Evolutionary conservation across 2,329 filamentous ascomycete species (phyloP).

Genomic region (Nothophoma quercina): DNA sequence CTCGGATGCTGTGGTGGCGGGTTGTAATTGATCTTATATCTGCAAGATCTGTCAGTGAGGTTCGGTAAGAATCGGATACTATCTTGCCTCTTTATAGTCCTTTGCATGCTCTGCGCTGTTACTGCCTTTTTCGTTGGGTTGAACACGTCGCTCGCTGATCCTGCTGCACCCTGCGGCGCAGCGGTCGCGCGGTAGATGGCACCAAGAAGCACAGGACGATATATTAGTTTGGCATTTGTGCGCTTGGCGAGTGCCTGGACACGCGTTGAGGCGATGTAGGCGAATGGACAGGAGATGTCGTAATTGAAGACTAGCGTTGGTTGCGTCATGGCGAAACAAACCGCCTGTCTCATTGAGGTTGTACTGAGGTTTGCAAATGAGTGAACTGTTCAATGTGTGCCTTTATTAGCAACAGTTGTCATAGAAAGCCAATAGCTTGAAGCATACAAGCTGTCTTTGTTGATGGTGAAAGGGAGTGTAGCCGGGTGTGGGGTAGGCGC

Average conservation of each 20-base stretch:
- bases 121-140: constrained; percentile 46
- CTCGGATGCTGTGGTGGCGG: constrained; percentile 42
- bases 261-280: constrained; percentile 49
- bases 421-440: too few relatives aligned
- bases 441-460: background rate
- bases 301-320: constrained; percentile 15
- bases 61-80: too few relatives aligned
- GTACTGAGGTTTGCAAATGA: too few relatives aligned
- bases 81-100: constrained; percentile 33
- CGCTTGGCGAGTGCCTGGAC: constrained; percentile 39
- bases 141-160: constrained; percentile 46
- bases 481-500: constrained; percentile 1
- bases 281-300: constrained; percentile 47
- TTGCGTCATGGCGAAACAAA: constrained; percentile 3
- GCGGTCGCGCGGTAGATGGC: constrained; percentile 47
- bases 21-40: constrained; percentile 40
- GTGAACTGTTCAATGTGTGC: too few relatives aligned
- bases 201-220: constrained; percentile 43
- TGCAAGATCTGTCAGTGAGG: background rate
- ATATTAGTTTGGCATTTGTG: constrained; percentile 34
- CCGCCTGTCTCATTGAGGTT: too few relatives aligned
- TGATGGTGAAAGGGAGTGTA: background rate
- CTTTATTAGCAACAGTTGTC: too few relatives aligned
- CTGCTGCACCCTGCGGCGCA: constrained; percentile 46
- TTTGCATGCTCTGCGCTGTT: constrained; percentile 34